Base-by-base conservation (phyloP, 2,329 filamentous ascomycete genomes). In the Penicillium sp. region DNA sequence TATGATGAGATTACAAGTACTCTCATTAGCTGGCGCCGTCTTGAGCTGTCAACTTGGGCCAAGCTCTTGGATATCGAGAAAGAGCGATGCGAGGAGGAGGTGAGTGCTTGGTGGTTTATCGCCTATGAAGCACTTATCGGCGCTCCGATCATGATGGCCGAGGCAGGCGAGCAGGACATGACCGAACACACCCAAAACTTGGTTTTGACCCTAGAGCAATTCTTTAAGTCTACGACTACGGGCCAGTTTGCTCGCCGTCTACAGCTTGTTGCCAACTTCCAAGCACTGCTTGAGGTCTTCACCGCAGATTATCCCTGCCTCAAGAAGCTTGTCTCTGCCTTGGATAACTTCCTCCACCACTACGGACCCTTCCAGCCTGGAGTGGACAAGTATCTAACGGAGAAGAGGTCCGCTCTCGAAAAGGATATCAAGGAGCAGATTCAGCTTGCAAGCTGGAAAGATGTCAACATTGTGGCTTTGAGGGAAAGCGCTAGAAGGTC, bases 391-490 rank as follows among this genome's bases (percentile, higher is more conserved):
- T 76, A 81, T 1, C 81, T 97, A 35, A 76, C 77, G 20, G 84
- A 84, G 43, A 89, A 87, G n/a, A 85, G 91, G 53, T 78, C 81
- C 7, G 80, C 82, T 0, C 81, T 97, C n/a, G 93, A 97, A 72
- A 96, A 92, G 74, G 86, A 91, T 55, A 90, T 97, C 82, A 93
- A 89, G 70, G 90, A 97, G 64, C 87, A 97, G n/a, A 83, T 99
- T 16, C 85, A 96, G 50, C 79, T 99, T 65, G 92, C 92, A 8
- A 97, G 92, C 73, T 99, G 95, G 95, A 97, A 96, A 72, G 94
- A 99, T 65, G 96, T 90, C 22, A 99, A 97, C 67, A 95, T 99
- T 59, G 88, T 88, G 46, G 90, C 91, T 1, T 78, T 99, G 16
- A 85, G 88, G 62, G 92, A 97, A 69, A 97, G 93, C 72, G 92